Percentiles rank a stretch among this genome's conserved stretches.
Conservation (phyloP, 768 basidiomycete genomes). For the Suillus hirtellus region DNA sequence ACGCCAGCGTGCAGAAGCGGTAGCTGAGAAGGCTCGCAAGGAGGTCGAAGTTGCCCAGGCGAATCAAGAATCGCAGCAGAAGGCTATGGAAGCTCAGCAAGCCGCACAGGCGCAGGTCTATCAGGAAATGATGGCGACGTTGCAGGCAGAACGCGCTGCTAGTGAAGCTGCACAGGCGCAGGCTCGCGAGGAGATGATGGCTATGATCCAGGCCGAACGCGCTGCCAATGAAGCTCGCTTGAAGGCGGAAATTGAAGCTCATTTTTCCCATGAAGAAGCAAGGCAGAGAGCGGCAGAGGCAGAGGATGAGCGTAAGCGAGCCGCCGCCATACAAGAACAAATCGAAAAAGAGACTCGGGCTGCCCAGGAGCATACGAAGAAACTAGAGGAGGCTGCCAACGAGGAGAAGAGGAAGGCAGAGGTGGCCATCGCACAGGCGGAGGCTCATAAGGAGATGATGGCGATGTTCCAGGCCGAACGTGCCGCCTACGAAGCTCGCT, state of each 20-base stretch:
- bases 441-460: too few species aligned
- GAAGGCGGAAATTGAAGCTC: slow-evolving; percentile 12
- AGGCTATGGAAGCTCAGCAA: background rate
- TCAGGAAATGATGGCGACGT: background rate
- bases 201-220: background rate
- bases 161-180: background rate
- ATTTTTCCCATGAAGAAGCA: slow-evolving; percentile 8
- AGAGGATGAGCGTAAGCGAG: slow-evolving; percentile 14
- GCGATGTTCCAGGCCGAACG: slow-evolving; percentile 10
- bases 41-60: slow-evolving; percentile 2
- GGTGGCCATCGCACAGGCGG: slow-evolving; percentile 9
- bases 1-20: slow-evolving; percentile 10
- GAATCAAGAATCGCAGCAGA: background rate
- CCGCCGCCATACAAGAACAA: slow-evolving; percentile 10
- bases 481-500: slow-evolving; percentile 10
- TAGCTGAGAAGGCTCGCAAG: slow-evolving; percentile 2
- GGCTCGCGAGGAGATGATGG: background rate
- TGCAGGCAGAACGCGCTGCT: background rate
- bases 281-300: slow-evolving; percentile 3
- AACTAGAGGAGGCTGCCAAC: slow-evolving; percentile 15
- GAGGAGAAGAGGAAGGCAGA: slow-evolving; percentile 19
- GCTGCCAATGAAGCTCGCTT: slow-evolving; percentile 11
- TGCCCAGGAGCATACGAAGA: slow-evolving; percentile 12
- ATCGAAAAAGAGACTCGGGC: slow-evolving; percentile 8
- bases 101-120: background rate